phyloP scores from a whole-genome alignment of 108 stramenopile genomes.

The Nitzschia palea region DNA sequence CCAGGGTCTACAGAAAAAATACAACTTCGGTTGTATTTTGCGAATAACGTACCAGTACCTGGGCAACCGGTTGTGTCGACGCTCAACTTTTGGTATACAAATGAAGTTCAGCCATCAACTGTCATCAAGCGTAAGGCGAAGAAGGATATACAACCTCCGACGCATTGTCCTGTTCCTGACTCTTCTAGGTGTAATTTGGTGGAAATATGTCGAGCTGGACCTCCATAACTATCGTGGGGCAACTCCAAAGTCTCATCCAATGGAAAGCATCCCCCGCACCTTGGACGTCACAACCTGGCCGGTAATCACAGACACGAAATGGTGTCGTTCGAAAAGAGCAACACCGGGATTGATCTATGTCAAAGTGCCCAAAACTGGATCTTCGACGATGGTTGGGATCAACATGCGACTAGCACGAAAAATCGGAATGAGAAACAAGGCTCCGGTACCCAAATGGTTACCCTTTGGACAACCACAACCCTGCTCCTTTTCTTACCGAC shows the following conservation, averaged over 20 bases:
- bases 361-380: slow-evolving; percentile 33
- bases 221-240: not conserved
- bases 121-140: too few species aligned
- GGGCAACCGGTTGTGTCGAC: too few species aligned
- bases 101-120: too few species aligned
- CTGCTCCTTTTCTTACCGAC: slow-evolving; percentile 1
- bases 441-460: not conserved
- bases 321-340: not conserved
- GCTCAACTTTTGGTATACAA: too few species aligned
- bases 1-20: too few species aligned
- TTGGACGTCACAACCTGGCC: not conserved
- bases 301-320: not conserved
- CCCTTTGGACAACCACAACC: not conserved
- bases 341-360: slow-evolving; percentile 19
- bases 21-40: too few species aligned
- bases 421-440: not conserved
- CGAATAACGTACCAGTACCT: too few species aligned
- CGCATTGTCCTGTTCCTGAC: not conserved
- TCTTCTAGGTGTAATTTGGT: not conserved
- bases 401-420: slow-evolving; percentile 27
- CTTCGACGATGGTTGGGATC: slow-evolving; percentile 29
- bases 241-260: not conserved
- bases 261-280: too few species aligned
- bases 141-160: too few species aligned
- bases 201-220: not conserved